A percentile compares a stretch with the other conserved stretches of the same genome.
Conservation (phyloP, 192 early-diverging fungal genomes). For the Ambispora gerdemannii region DNA sequence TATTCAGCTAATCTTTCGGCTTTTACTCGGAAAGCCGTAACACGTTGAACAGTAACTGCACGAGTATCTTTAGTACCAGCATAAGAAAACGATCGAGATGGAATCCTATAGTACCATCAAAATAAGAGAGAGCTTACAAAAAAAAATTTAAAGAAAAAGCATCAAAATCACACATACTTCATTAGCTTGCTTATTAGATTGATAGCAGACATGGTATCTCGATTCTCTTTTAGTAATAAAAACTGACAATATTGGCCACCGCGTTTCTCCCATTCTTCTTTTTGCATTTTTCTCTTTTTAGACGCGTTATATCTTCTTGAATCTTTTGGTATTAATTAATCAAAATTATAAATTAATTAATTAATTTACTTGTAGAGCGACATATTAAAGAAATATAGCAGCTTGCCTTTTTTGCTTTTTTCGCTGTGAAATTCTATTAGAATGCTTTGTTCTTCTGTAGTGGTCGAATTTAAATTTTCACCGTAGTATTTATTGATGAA, state of each 20-base stretch:
- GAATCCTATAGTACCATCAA: slow-evolving; percentile 35
- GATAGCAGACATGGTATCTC: slow-evolving; percentile 86
- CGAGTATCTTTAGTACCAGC: slow-evolving; percentile 96
- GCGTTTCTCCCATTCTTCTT: slow-evolving; percentile 49
- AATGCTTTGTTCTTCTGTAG: too few species aligned
- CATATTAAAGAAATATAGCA: too few species aligned
- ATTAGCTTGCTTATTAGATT: slow-evolving; percentile 54
- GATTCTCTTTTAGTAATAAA: slow-evolving; percentile 89
- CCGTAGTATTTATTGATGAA: too few species aligned
- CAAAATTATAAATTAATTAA: too few species aligned
- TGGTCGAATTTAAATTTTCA: too few species aligned
- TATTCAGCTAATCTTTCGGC: slow-evolving; percentile 54
- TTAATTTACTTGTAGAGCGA: too few species aligned
- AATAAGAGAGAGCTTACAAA: background rate
- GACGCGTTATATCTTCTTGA: too few species aligned
- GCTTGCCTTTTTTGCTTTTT: too few species aligned
- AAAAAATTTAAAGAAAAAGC: background rate
- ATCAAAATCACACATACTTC: slow-evolving; percentile 31
- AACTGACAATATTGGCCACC: slow-evolving; percentile 81
- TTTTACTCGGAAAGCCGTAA: slow-evolving; percentile 63
- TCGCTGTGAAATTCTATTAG: too few species aligned
- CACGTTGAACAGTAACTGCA: slow-evolving; percentile 81
- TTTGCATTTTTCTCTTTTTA: slow-evolving; percentile 31
- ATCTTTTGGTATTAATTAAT: too few species aligned
- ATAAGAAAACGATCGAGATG: slow-evolving; percentile 63